Evolutionary conservation across 169 alveolate genomes (phyloP), one percentile per base, ranked within the genome.

Genomic region (Eimeria brunetti): DNA sequence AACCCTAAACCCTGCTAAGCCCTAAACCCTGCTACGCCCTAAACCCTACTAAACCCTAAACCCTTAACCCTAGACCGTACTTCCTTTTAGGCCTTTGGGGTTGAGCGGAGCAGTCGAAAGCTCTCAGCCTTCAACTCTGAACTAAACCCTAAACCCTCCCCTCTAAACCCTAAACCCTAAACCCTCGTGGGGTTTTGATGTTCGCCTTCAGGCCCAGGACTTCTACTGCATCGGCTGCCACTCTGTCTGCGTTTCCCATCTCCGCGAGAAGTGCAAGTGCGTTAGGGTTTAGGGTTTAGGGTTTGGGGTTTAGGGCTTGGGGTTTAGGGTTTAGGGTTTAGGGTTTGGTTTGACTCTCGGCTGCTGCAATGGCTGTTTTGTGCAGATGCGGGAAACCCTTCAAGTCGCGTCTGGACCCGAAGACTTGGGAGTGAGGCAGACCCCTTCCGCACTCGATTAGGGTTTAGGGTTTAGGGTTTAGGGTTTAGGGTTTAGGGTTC

Each of bases 331-430:
- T 78, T 46, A 24, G 69, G 88, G 88, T 22, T 78, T 73, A 41
- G 84, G 84, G 84, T 36, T 73, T 73, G 53, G 27, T 6, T 7
- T 11, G 53, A 18, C 20, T 41, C 49, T 69, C 69, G 86, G 64
- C 18, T 76, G 33, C 38, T 14, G 33, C 14, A 38, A 6, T 76
- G 30, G 18, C 69, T 78, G 69, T 67, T 51, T n/a, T 46, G 88
- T 49, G 88, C 88, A 78, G 88, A 18, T 78, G 88, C 67, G 88
- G 88, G 27, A 78, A 78, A 51, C 88, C 88, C 88, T 78, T 78
- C 62, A 78, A 27, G 46, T 20, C 88, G 27, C 88, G 88, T 78
- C 88, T 78, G 46, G 67, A 51, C 33, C 88, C 88, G 22, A 78
- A 78, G 88, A 78, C n/a, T 78, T 78, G 88, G 88, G 88, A 78